Evolutionary conservation across 2,329 filamentous ascomycete genomes (phyloP).

Genomic region (Berkeleyomyces rouxiae): DNA sequence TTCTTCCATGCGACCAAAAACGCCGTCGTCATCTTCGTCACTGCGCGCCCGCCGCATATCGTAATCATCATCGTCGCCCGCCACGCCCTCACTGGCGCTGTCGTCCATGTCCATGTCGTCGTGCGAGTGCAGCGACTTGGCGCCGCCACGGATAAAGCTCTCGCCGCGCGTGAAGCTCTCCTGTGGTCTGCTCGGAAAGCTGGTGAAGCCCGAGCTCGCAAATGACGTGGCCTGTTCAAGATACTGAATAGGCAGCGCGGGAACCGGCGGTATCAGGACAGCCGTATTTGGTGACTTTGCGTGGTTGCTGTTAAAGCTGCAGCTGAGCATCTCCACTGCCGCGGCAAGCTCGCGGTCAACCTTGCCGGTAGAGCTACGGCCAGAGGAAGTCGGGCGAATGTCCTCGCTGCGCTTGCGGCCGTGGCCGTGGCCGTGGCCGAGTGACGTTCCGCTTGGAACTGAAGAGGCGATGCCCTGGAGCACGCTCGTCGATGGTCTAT

Average conservation of each 20-base stretch:
- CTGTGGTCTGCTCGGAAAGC: slow-evolving; percentile 41
- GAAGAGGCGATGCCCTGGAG: slow-evolving; percentile 30
- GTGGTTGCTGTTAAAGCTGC: slow-evolving; percentile 71
- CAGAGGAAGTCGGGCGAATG: slow-evolving; percentile 61
- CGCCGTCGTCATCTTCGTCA: slow-evolving; percentile 85
- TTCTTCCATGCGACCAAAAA: slow-evolving; percentile 95
- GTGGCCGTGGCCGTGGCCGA: slow-evolving; percentile 38
- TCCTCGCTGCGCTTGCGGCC: slow-evolving; percentile 62
- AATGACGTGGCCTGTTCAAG: slow-evolving; percentile 42
- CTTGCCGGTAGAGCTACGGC: slow-evolving; percentile 55
- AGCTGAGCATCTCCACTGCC: slow-evolving; percentile 76
- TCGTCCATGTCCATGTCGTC: slow-evolving; percentile 53
- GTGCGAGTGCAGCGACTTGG: slow-evolving; percentile 18
- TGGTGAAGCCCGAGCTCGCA: slow-evolving; percentile 45
- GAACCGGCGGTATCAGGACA: slow-evolving; percentile 69
- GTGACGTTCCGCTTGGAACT: slow-evolving; percentile 20
- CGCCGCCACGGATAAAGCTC: slow-evolving; percentile 23
- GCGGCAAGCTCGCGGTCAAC: slow-evolving; percentile 80
- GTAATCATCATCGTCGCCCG: slow-evolving; percentile 52
- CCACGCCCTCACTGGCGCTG: slow-evolving; percentile 39
- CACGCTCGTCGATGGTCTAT: slow-evolving; percentile 33
- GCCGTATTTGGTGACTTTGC: slow-evolving; percentile 34
- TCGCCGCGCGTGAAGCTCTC: slow-evolving; percentile 50
- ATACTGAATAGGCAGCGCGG: slow-evolving; percentile 68
- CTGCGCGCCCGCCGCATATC: slow-evolving; percentile 44